Base-by-base conservation (phyloP, 2,329 filamentous ascomycete genomes). In the Knufia petricola region DNA sequence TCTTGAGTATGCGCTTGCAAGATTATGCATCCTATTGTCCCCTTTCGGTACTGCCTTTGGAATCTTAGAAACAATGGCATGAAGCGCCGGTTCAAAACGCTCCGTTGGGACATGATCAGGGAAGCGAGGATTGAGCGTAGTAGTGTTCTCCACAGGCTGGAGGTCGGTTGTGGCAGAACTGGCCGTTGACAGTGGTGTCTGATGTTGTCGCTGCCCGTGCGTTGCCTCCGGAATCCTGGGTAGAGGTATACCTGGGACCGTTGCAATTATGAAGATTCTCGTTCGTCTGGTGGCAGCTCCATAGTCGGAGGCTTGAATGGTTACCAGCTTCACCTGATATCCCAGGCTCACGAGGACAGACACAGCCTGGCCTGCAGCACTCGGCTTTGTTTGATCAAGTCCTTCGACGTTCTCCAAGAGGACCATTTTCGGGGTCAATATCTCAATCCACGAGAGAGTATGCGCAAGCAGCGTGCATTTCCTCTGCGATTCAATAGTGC, bases 391-490 rank as follows among this genome's bases (percentile, higher is more conserved):
- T 10, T 20, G 3, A 0, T 84, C 74, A 66, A 90, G 86, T 0
- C 68, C 71, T 0, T 77, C 65, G 0, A 94, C 87, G 55, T 94
- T 94, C 62, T 94, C 87, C 0, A 94, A 71, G 0, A 90, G 55
- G 0, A 81, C 84, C 59, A 85, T 90, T n/a, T 77, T 72, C 0
- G 87, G 86, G 0, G 82, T 75, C 55, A 86, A 88, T 0, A 87
- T 66, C 53, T 94, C 86, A 1, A 90, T 70, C 51, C 76, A 86
- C 0, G 85, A 79, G 0, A 81, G 81, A 31, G 90, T 86, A 0
- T 84, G 84, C 0, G 84, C 85, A 0, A 92, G 76, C 24, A 92
- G 76, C 0, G 85, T 89, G 28, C 84, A 83, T 59, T 92, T 87
- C 50, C 78, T 78, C 4, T 79, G 64, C 7, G 84, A 82, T 3